Conservation (phyloP, 306 rosid genomes). For the Senna tora region DNA sequence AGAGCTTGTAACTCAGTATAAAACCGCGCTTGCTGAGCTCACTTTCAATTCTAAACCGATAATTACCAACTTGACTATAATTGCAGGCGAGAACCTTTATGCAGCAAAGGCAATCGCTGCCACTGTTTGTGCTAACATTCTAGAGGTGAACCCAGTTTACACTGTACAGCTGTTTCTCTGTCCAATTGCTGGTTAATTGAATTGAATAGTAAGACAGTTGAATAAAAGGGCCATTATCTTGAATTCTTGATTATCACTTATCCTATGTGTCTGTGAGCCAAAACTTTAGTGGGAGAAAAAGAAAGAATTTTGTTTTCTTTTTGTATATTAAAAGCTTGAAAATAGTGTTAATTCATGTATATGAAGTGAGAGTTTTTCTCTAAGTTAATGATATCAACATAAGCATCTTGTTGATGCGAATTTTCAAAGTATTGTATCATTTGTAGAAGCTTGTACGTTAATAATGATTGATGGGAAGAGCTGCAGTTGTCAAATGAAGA, state of each 20-base stretch:
- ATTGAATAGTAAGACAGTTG: slow-evolving; percentile 46
- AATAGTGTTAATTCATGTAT: slow-evolving; percentile 20
- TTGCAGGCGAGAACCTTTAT: slow-evolving; percentile 80
- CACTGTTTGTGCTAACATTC: slow-evolving; percentile 70
- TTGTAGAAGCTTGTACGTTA: not conserved
- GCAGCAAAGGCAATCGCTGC: slow-evolving; percentile 83
- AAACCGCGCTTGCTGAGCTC: slow-evolving; percentile 86
- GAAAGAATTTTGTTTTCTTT: slow-evolving; percentile 1
- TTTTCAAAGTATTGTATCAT: not conserved
- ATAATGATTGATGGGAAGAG: slow-evolving; percentile 21
- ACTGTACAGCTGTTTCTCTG: slow-evolving; percentile 46
- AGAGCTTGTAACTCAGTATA: slow-evolving; percentile 88
- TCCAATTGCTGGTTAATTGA: slow-evolving; percentile 37
- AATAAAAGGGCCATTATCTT: slow-evolving; percentile 21
- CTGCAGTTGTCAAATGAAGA: slow-evolving; percentile 1
- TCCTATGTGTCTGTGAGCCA: slow-evolving; percentile 11
- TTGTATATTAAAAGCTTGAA: slow-evolving; percentile 22
- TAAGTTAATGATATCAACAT: slow-evolving; percentile 1
- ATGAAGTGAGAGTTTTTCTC: not conserved
- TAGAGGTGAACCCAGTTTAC: slow-evolving; percentile 89
- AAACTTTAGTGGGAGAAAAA: slow-evolving; percentile 3
- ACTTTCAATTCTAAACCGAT: slow-evolving; percentile 97
- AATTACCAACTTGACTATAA: slow-evolving; percentile 92
- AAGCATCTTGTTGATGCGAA: not conserved
- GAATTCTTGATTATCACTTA: slow-evolving; percentile 25